Percentiles rank a stretch among this genome's conserved stretches.
phyloP scores from a whole-genome alignment of 306 rosid species.

The Echinosophora koreensis region DNA sequence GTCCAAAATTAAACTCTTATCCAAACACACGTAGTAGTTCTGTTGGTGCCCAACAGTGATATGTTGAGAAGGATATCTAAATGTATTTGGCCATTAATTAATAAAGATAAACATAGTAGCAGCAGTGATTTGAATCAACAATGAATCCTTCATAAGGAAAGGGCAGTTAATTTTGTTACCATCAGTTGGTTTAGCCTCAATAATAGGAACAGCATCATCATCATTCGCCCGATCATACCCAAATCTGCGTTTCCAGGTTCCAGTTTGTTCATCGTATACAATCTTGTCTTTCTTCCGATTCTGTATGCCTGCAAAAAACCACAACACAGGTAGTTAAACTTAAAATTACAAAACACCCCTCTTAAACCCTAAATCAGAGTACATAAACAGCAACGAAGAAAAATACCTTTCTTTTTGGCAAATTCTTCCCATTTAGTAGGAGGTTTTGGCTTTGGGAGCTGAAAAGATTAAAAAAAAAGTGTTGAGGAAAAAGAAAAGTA shows the following conservation, averaged over 20 bases:
- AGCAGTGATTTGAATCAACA: neutral
- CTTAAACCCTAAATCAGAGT: conserved; percentile 12
- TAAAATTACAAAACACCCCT: neutral
- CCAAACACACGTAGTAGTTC: neutral
- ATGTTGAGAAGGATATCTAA: neutral
- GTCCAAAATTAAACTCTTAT: neutral
- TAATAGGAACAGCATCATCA: conserved; percentile 83
- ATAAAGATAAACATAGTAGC: neutral
- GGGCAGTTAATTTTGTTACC: conserved; percentile 55
- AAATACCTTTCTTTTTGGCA: conserved; percentile 79
- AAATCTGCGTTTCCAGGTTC: conserved; percentile 81
- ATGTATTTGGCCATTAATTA: neutral
- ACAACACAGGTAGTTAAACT: neutral
- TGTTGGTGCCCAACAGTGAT: neutral
- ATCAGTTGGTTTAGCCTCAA: conserved; percentile 86
- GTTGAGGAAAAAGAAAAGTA: too few relatives aligned
- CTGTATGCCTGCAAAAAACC: conserved; percentile 68
- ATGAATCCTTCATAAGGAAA: neutral
- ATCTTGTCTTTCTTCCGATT: conserved; percentile 77
- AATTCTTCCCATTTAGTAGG: conserved; percentile 93
- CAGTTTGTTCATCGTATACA: conserved; percentile 69
- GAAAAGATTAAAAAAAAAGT: conserved; percentile 20
- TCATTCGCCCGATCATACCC: conserved; percentile 95
- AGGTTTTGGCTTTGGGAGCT: conserved; percentile 89
- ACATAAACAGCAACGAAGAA: neutral